A percentile compares a stretch with the other conserved stretches of the same genome.
phyloP scores from a whole-genome alignment of 179 eudicot genomes.

The Nepenthes alata region DNA sequence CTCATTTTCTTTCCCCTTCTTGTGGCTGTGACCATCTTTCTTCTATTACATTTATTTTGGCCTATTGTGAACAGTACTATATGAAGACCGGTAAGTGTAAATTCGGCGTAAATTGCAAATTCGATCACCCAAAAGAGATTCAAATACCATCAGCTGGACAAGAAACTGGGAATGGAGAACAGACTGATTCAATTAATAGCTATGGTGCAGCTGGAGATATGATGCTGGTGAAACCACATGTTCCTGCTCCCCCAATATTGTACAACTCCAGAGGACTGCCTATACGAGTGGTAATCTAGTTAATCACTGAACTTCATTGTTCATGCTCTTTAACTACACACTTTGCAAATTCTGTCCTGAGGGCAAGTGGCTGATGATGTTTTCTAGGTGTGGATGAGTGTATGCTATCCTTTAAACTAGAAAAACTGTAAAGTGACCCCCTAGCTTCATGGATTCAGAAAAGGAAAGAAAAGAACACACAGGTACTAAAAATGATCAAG shows the following conservation, averaged over 20 bases:
- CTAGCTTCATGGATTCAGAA: too few relatives aligned
- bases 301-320: neutral
- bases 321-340: neutral
- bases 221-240: slow-evolving; percentile 17
- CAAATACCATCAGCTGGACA: slow-evolving; percentile 33
- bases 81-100: slow-evolving; percentile 86
- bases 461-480: too few relatives aligned
- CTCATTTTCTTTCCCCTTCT: neutral
- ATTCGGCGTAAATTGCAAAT: slow-evolving; percentile 80
- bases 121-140: slow-evolving; percentile 82
- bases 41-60: neutral
- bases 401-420: neutral
- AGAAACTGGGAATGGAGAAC: slow-evolving; percentile 25
- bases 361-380: neutral
- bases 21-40: neutral
- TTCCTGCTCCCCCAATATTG: slow-evolving; percentile 34
- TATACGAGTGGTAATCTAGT: slow-evolving; percentile 45
- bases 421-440: too few relatives aligned
- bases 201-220: slow-evolving; percentile 21
- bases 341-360: neutral
- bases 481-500: too few relatives aligned
- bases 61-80: slow-evolving; percentile 49
- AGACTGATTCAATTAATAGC: slow-evolving; percentile 18
- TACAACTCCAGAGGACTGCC: slow-evolving; percentile 92
- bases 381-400: neutral